Evolutionary conservation across 169 alveolate genomes (phyloP).

Genomic region (Amoebophrya sp.): DNA sequence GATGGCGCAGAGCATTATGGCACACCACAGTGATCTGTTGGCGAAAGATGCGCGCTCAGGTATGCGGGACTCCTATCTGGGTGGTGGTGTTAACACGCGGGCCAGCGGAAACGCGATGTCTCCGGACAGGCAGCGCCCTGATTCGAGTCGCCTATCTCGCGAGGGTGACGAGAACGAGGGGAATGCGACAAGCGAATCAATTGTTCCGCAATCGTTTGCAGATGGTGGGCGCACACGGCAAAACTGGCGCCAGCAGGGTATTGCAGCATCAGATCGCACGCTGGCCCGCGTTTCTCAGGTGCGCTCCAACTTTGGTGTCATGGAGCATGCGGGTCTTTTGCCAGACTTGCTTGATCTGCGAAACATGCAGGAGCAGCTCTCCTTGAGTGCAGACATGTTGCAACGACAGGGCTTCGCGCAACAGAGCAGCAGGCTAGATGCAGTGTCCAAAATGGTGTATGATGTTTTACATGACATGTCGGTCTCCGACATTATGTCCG

Average conservation of each 20-base stretch:
- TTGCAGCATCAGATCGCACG: not conserved
- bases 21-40: not conserved
- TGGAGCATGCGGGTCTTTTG: not conserved
- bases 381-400: not conserved
- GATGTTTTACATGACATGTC: not conserved
- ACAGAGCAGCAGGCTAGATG: not conserved
- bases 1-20: not conserved
- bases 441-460: not conserved
- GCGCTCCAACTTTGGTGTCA: not conserved
- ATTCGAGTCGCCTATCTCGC: no score
- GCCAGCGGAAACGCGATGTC: not conserved
- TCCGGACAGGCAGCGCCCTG: no score
- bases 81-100: not conserved
- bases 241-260: not conserved
- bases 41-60: not conserved
- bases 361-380: not conserved
- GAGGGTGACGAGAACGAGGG: no score
- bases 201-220: no score
- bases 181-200: no score
- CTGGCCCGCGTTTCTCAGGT: not conserved
- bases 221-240: not conserved
- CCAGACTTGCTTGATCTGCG: not conserved
- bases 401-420: not conserved
- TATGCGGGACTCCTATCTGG: not conserved
- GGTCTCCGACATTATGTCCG: not conserved